Evolutionary conservation across 768 basidiomycete genomes (phyloP).

Genomic region (Calocybe gangraenosa): DNA sequence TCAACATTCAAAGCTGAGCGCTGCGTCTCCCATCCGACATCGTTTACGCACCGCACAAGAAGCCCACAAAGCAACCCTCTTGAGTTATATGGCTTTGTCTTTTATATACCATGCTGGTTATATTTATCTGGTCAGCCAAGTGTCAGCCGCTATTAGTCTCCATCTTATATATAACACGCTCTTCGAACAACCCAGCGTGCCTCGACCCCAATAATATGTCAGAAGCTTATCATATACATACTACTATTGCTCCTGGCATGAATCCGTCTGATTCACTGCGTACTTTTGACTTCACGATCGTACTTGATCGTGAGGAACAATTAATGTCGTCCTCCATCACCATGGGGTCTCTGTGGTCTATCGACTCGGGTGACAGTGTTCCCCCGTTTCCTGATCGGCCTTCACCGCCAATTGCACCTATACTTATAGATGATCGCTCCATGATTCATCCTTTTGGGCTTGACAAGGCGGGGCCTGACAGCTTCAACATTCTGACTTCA

Average conservation of each 20-base stretch:
- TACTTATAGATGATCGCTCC: constrained; percentile 12
- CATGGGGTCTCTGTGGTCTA: constrained; percentile 14
- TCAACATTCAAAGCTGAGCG: too few species aligned
- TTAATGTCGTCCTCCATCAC: constrained; percentile 14
- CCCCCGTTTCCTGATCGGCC: constrained; percentile 16
- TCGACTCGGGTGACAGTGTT: constrained; percentile 13
- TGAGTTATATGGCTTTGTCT: too few species aligned
- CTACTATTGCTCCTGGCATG: constrained; percentile 1
- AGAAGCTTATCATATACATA: background rate
- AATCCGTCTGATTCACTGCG: constrained; percentile 8
- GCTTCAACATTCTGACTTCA: constrained; percentile 7
- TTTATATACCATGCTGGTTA: too few species aligned
- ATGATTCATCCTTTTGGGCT: constrained; percentile 8
- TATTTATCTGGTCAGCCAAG: background rate
- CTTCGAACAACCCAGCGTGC: too few species aligned
- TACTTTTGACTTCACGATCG: constrained; percentile 9
- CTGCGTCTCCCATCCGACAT: too few species aligned
- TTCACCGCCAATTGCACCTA: constrained; percentile 3
- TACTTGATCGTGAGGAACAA: constrained; percentile 11
- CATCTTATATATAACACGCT: background rate
- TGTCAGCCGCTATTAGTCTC: constrained; percentile 8
- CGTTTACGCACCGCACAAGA: too few species aligned
- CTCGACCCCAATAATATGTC: too few species aligned
- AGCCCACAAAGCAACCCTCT: too few species aligned
- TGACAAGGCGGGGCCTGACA: constrained; percentile 6